phyloP scores from a whole-genome alignment of 371 early-diverging fungal genomes.

The Capillidium rhysosporum region DNA sequence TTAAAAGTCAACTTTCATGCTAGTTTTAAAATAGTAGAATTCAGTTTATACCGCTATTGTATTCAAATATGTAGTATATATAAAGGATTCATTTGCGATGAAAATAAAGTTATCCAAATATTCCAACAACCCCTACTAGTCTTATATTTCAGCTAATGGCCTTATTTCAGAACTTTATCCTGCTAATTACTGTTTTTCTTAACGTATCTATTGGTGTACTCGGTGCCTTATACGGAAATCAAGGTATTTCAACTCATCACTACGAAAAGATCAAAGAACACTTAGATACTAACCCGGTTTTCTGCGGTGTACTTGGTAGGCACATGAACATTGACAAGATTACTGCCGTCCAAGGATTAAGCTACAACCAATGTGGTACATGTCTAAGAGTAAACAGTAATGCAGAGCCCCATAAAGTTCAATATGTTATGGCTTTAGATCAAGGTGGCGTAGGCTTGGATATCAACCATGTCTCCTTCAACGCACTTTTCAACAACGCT shows the following conservation, averaged over 20 bases:
- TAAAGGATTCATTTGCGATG: too few species aligned
- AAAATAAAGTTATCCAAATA: too few species aligned
- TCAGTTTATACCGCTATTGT: too few species aligned
- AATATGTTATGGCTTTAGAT: conserved; percentile 29
- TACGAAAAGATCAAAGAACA: background rate
- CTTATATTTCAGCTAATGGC: too few species aligned
- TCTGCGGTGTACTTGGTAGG: conserved; percentile 26
- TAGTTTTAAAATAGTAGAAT: too few species aligned
- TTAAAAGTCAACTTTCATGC: too few species aligned
- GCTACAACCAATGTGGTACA: conserved; percentile 19
- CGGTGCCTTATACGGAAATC: background rate
- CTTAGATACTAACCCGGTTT: conserved; percentile 14
- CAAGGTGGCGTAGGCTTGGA: conserved; percentile 26
- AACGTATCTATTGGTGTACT: too few species aligned
- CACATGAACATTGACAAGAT: conserved; percentile 22
- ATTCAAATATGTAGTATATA: too few species aligned
- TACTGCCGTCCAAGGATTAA: conserved; percentile 25
- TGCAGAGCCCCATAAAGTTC: conserved; percentile 9
- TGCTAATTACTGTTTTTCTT: too few species aligned
- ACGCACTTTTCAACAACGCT: conserved; percentile 11
- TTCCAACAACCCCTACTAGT: too few species aligned
- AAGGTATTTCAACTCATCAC: background rate
- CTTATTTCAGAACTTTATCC: too few species aligned
- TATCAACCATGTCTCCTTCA: conserved; percentile 16
- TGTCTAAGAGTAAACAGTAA: conserved; percentile 19